These are phyloP conservation scores for Lentinula edodes DNA, from an alignment of 768 basidiomycete species.

Conservation along the genomic window DNA sequence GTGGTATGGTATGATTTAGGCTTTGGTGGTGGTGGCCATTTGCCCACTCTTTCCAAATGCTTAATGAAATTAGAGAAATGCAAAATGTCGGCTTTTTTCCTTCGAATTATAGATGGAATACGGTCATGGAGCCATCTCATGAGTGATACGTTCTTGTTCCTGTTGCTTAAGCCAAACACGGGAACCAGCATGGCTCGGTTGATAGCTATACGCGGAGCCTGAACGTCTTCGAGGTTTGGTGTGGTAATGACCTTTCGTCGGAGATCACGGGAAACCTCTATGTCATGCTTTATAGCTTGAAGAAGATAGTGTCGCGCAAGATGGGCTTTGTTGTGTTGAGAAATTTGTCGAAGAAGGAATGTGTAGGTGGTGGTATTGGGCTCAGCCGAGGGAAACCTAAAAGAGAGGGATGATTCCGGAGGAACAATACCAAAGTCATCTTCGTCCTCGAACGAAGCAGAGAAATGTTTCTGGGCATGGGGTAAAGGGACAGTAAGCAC, in stretches of 20 bases:
- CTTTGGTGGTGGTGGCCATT: conserved; percentile 15
- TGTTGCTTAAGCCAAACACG: conserved; percentile 53
- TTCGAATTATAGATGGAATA: conserved; percentile 36
- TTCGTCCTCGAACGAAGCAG: conserved; percentile 56
- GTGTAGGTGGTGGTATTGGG: conserved; percentile 69
- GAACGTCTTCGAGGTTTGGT: conserved; percentile 27
- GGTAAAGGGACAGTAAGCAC: conserved; percentile 71
- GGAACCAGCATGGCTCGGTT: conserved; percentile 53
- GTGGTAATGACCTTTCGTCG: conserved; percentile 25
- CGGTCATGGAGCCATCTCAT: conserved; percentile 55
- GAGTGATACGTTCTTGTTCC: conserved; percentile 50
- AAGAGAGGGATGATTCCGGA: conserved; percentile 27
- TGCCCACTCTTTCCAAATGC: conserved; percentile 15
- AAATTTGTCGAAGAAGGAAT: conserved; percentile 55
- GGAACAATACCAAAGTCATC: conserved; percentile 48
- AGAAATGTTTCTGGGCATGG: conserved; percentile 37
- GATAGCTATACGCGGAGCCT: conserved; percentile 48
- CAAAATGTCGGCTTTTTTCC: conserved; percentile 42
- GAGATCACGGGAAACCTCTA: conserved; percentile 23
- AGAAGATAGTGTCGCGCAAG: conserved; percentile 65
- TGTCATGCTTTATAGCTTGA: conserved; percentile 45
- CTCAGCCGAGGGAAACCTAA: conserved; percentile 26
- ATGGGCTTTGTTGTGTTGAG: conserved; percentile 35
- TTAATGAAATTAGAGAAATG: conserved; percentile 33
- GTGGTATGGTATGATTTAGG: neutral